Evolutionary conservation across 495 filamentous ascomycete genomes (phyloP), one percentile per base, ranked within the genome.

Genomic region (Astrothelium macrocarpum): DNA sequence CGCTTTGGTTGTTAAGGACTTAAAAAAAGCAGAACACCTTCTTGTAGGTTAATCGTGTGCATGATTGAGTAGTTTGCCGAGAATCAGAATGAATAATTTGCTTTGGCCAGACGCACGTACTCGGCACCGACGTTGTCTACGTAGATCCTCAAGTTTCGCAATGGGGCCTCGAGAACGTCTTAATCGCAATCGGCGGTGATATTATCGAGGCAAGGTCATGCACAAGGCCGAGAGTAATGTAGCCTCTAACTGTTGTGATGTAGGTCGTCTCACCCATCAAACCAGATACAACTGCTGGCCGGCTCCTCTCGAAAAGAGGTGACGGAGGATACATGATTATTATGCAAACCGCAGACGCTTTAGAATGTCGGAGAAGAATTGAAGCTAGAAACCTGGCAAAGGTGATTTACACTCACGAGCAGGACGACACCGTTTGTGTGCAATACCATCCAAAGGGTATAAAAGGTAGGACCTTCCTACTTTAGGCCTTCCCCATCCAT

Each of bases 281-380:
- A 64, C 16, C 43, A 23, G 53, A 59, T 10, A 73, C 70, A 0
- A 72, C 70, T 1, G 68, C 70, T 25, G 68, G 70, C 11, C 64
- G 71, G 7, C 61, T 72, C 5, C 65, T 73, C 43, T n/a, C 63
- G 1, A 70, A 70, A 60, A 32, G 69, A 36, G 70, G 71, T 26
- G 71, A 73, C 39, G 70, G 70, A 12, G 71, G 71, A 25, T 73
- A 73, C 64, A 73, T 73, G 71, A 64, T 73, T 59, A 72, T 73
- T 36, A 73, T 73, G 71, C 70, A 71, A 62, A 71, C 60, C 11
- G 63, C 56, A 58, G 70, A 71, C 34, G 71, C 71, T 3, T 49
- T 23, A 36, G 62, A 59, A 26, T 45, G 67, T 25, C 60, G 63
- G 28, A 60, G 62, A 31, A 66, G 64, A 43, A 73, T 73, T 39